Base-by-base conservation (phyloP, 495 filamentous ascomycete species). In the Clavariopsis aquatica region DNA sequence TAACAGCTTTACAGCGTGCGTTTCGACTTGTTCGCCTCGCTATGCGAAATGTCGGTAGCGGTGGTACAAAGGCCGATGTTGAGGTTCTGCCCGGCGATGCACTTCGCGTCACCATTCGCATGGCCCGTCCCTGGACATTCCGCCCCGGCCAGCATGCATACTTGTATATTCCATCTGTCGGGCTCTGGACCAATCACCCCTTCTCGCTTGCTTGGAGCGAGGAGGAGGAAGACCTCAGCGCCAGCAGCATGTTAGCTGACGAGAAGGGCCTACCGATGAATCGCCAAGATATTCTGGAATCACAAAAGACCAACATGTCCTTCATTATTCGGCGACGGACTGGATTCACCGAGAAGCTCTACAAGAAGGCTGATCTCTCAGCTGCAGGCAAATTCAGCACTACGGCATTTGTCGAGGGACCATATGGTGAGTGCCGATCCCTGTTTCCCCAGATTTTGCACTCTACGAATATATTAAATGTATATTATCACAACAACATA, bases 161-260 rank as follows among this genome's bases (percentile, higher is more conserved):
- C 73, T 79, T 98, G 41, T 93, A 92, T 71, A 89, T 96, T 63
- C 84, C 85, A 27, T 76, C 85, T 12, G 69, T 96, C 63, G 89
- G 84, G 45, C 82, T 83, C 65, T 95, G 89, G 89, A 91, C 91
- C 65, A 91, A 85, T 45, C 94, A 98, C 73, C 94, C 94, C 2
- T 98, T 98, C 78, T 94, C 92, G 27, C 82, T 98, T 53, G 92
- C 89, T 59, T 98, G 93, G 93, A 85, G 85, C 71, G 76, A 79
- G n/a, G 73, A 77, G n/a, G 68, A 70, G 31, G 71, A 76, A 15
- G 58, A 70, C 52, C 55, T 64, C 36, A 62, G 73, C 26, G 59
- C 60, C 52, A 5, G 51, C 7, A 22, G 12, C 22, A 79, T 54
- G 73, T 74, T 60, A 54, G 73, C 47, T 41, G 60, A 62, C 43